Evolutionary conservation across 2,329 filamentous ascomycete species (phyloP).

Genomic region (Ploettnerulaceae sp.): DNA sequence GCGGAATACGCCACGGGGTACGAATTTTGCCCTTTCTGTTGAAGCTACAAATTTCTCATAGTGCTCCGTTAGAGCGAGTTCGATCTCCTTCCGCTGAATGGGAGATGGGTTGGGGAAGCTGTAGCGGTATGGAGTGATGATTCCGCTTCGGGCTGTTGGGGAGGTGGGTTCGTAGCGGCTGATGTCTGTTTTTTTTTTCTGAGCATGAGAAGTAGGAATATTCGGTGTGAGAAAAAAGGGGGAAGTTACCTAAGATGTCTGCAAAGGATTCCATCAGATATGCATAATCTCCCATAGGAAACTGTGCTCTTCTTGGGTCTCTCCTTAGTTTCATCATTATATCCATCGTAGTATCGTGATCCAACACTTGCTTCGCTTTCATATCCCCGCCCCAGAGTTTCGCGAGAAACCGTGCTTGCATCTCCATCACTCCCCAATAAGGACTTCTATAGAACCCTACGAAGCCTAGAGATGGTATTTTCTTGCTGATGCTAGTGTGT

Average conservation of each 20-base stretch:
- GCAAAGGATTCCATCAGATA: constrained; percentile 71
- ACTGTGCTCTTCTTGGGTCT: constrained; percentile 52
- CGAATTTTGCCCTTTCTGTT: constrained; percentile 41
- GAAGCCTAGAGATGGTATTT: constrained; percentile 64
- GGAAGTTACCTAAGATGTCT: constrained; percentile 42
- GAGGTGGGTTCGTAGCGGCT: constrained; percentile 34
- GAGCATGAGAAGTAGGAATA: background rate
- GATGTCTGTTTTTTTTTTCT: constrained; percentile 33
- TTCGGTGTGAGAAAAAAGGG: background rate
- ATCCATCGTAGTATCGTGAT: constrained; percentile 22
- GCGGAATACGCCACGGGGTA: constrained; percentile 63
- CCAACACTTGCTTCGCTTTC: constrained; percentile 26
- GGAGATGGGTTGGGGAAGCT: constrained; percentile 36
- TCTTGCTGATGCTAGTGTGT: constrained; percentile 57
- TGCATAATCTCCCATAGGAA: constrained; percentile 78
- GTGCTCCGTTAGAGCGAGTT: constrained; percentile 37
- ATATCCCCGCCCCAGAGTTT: constrained; percentile 47
- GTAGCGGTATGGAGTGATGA: constrained; percentile 44
- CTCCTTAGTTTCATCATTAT: constrained; percentile 30
- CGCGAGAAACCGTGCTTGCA: constrained; percentile 70
- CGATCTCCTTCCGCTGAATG: constrained; percentile 42
- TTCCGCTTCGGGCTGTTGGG: constrained; percentile 37
- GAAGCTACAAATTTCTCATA: constrained; percentile 21
- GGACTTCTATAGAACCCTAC: constrained; percentile 81
- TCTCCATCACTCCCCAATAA: constrained; percentile 84